Conservation (phyloP, 805 yeast genomes). For the Maudiozyma saulgeensis region DNA sequence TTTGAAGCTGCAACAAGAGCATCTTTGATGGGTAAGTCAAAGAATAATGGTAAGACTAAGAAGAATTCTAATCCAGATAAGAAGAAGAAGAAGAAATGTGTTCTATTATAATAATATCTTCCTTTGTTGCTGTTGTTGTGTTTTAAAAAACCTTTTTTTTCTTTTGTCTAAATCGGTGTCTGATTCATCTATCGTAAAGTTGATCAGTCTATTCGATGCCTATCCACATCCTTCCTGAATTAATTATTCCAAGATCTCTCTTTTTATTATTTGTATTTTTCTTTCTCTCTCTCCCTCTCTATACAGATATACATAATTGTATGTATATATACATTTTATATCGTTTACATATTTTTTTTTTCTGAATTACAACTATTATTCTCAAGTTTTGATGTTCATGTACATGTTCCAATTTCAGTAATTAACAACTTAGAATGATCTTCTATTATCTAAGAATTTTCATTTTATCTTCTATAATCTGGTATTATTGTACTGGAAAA, state of each 20-base stretch:
- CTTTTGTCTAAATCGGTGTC: too few relatives aligned
- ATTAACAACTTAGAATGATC: too few relatives aligned
- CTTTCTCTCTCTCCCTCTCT: background rate
- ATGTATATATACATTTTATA: too few relatives aligned
- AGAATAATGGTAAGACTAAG: slow-evolving; percentile 20
- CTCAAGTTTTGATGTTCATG: background rate
- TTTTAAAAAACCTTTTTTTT: background rate
- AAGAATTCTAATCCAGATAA: slow-evolving; percentile 14
- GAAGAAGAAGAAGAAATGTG: slow-evolving; percentile 25
- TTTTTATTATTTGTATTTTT: background rate
- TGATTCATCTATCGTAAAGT: background rate
- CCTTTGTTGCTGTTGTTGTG: background rate
- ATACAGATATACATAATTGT: too few relatives aligned
- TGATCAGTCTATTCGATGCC: background rate
- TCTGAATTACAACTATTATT: background rate
- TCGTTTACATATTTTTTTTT: background rate
- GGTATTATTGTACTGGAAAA: too few relatives aligned
- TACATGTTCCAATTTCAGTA: too few relatives aligned
- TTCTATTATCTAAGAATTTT: too few relatives aligned
- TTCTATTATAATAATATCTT: slow-evolving; percentile 39
- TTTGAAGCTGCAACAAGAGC: slow-evolving; percentile 87
- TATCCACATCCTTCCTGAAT: background rate
- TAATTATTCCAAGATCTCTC: background rate
- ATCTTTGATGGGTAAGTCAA: slow-evolving; percentile 45
- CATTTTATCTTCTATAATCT: too few relatives aligned